Evolutionary conservation across 2,329 filamentous ascomycete genomes (phyloP).

Genomic region (Apiospora phragmitis): DNA sequence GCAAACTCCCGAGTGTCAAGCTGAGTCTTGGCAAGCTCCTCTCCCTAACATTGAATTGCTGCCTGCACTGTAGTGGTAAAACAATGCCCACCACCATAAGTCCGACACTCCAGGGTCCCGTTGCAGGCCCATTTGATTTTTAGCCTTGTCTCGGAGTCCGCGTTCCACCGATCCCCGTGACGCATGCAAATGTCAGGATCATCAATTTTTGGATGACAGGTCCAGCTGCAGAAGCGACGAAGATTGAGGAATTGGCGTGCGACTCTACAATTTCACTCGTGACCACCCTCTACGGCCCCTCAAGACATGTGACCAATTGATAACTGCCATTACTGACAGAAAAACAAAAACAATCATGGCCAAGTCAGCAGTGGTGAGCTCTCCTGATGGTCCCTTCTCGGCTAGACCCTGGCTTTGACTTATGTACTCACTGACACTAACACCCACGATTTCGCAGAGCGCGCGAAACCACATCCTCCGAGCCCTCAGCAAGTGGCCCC

Average conservation of each 20-base stretch:
- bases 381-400: too few relatives aligned
- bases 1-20: neutral
- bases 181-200: slow-evolving; percentile 7
- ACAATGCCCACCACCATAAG: neutral
- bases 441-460: slow-evolving; percentile 33
- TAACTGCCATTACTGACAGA: neutral
- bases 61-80: neutral
- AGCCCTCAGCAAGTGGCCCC: slow-evolving; percentile 60
- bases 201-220: neutral
- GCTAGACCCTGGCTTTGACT: neutral
- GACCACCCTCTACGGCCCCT: neutral
- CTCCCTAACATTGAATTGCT: neutral
- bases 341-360: slow-evolving; percentile 12
- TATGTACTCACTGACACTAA: slow-evolving; percentile 14
- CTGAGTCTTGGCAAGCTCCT: neutral
- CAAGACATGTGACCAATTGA: slow-evolving; percentile 7
- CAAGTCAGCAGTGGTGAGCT: slow-evolving; percentile 15
- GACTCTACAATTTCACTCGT: neutral
- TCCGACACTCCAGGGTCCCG: neutral
- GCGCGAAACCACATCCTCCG: slow-evolving; percentile 49
- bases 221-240: neutral
- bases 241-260: neutral
- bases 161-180: slow-evolving; percentile 2
- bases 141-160: slow-evolving; percentile 1
- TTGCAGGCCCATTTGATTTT: neutral